Conservation (phyloP, 495 filamentous ascomycete species). For the Neurospora tetraspora region DNA sequence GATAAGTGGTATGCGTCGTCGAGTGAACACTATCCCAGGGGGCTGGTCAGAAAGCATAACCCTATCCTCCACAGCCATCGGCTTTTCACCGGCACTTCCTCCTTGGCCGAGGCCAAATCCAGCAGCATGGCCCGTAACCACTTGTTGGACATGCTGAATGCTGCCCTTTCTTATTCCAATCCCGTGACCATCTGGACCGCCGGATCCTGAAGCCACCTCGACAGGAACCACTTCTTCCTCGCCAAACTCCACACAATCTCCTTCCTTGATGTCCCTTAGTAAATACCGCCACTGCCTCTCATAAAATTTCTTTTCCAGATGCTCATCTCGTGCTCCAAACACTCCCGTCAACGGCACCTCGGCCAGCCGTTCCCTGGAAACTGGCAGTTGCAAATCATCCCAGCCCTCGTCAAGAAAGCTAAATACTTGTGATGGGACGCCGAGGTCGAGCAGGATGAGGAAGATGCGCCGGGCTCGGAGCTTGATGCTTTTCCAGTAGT, state of each 20-base stretch:
- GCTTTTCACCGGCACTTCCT: not conserved
- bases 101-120: not conserved
- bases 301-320: slow-evolving; percentile 65
- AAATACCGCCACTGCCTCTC: slow-evolving; percentile 73
- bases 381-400: slow-evolving; percentile 81
- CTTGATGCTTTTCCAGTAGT: slow-evolving; percentile 85
- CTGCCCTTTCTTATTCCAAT: slow-evolving; percentile 42
- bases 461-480: slow-evolving; percentile 70
- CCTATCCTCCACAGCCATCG: slow-evolving; percentile 37
- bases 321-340: slow-evolving; percentile 39
- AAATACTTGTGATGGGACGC: slow-evolving; percentile 77
- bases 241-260: slow-evolving; percentile 62
- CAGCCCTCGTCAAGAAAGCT: slow-evolving; percentile 74
- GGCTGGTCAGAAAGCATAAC: slow-evolving; percentile 53
- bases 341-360: slow-evolving; percentile 36
- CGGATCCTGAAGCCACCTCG: slow-evolving; percentile 34
- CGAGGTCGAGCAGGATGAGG: slow-evolving; percentile 69
- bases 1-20: slow-evolving; percentile 56
- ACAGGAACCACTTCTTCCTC: slow-evolving; percentile 73
- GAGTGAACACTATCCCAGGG: slow-evolving; percentile 47
- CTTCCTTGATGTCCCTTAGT: slow-evolving; percentile 58
- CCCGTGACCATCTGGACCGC: not conserved
- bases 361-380: slow-evolving; percentile 55
- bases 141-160: slow-evolving; percentile 30
- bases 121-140: not conserved